Evolutionary conservation across 2,329 filamentous ascomycete species (phyloP).

Genomic region (Epichloe bromicola): DNA sequence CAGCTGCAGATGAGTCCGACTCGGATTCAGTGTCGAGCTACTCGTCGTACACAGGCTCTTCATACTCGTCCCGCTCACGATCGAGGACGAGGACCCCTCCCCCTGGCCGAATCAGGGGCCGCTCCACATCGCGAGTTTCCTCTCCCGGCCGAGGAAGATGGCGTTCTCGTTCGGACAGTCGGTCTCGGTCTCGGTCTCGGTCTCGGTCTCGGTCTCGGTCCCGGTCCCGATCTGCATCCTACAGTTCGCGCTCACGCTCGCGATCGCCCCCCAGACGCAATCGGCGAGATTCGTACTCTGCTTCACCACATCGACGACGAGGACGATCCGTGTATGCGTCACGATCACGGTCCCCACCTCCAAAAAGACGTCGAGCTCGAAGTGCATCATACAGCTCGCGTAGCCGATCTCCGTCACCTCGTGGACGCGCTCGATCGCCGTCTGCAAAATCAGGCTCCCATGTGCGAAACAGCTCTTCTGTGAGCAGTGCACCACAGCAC

Average conservation of each 20-base stretch:
- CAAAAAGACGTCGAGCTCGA: neutral
- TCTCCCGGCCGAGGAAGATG: neutral
- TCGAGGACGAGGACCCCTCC: conserved; percentile 4
- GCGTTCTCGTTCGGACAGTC: conserved; percentile 5
- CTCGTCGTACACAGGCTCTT: conserved; percentile 46
- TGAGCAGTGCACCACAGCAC: neutral
- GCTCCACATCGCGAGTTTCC: conserved; percentile 6
- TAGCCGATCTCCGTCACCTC: conserved; percentile 3
- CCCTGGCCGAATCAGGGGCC: conserved; percentile 1
- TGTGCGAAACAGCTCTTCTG: conserved; percentile 4
- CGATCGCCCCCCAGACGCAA: neutral
- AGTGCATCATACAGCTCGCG: conserved; percentile 2
- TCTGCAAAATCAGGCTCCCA: neutral
- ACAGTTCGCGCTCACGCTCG: conserved; percentile 2
- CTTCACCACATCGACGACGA: conserved; percentile 4
- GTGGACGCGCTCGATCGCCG: neutral
- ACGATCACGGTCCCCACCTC: neutral
- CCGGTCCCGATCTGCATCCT: conserved; percentile 1
- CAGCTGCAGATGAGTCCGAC: conserved; percentile 45
- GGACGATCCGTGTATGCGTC: neutral
- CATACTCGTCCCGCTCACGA: conserved; percentile 7
- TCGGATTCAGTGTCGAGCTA: conserved; percentile 68
- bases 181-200: conserved; percentile 4
- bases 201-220: conserved; percentile 1
- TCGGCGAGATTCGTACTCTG: conserved; percentile 3